These are phyloP conservation scores for Ascoidea asiatica DNA, from an alignment of 805 yeast species.

Conservation along the genomic window DNA sequence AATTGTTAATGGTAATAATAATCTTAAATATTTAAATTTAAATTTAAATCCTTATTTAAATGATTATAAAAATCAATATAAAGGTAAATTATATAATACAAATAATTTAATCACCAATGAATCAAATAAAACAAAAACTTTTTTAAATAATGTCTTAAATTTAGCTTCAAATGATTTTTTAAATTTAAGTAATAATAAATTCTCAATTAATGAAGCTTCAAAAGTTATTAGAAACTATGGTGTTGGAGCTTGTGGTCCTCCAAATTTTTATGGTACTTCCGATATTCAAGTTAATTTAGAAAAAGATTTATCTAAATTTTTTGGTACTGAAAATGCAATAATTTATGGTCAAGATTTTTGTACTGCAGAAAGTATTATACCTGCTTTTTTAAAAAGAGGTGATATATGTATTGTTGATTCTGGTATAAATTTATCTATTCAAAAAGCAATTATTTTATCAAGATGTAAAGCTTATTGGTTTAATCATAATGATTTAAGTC, in stretches of 20 bases:
- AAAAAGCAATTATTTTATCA: conserved; percentile 77
- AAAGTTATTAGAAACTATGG: conserved; percentile 56
- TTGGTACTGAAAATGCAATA: conserved; percentile 68
- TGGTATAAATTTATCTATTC: conserved; percentile 60
- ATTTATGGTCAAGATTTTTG: conserved; percentile 88
- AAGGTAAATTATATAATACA: conserved; percentile 14
- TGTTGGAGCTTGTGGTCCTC: conserved; percentile 98
- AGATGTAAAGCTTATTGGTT: conserved; percentile 66
- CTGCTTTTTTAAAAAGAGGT: conserved; percentile 91
- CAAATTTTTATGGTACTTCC: conserved; percentile 93
- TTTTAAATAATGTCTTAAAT: conserved; percentile 34
- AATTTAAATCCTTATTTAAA: conserved; percentile 14
- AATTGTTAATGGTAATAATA: conserved; percentile 40
- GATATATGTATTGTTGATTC: conserved; percentile 84
- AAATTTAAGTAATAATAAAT: conserved; percentile 36
- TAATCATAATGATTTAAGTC: conserved; percentile 81
- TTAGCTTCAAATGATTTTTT: conserved; percentile 63
- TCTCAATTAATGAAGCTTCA: conserved; percentile 39
- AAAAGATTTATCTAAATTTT: conserved; percentile 57
- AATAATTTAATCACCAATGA: conserved; percentile 16
- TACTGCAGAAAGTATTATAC: conserved; percentile 77
- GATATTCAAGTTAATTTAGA: conserved; percentile 78
- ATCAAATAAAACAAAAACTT: conserved; percentile 15
- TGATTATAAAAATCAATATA: conserved; percentile 1
- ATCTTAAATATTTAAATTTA: conserved; percentile 21